Evolutionary conservation across 2,329 filamentous ascomycete genomes (phyloP).

Genomic region (Dactylellina haptotyla): DNA sequence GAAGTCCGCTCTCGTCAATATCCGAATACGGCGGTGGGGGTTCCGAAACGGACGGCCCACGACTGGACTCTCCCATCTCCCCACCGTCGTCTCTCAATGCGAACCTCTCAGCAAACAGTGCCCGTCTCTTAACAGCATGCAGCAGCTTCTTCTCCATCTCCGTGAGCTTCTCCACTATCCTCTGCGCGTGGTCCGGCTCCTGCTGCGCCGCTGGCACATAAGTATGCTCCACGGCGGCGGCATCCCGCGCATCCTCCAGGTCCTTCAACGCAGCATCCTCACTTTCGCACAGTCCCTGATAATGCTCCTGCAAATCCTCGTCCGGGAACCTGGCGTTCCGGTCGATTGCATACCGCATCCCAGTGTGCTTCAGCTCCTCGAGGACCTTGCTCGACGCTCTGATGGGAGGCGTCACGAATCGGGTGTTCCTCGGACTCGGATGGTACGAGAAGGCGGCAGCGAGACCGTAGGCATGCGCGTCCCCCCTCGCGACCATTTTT

Average conservation of each 20-base stretch:
- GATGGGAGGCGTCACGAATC: slow-evolving; percentile 47
- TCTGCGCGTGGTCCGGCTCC: slow-evolving; percentile 35
- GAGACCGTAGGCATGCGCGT: slow-evolving; percentile 27
- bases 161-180: slow-evolving; percentile 49
- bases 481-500: slow-evolving; percentile 24
- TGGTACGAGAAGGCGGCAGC: slow-evolving; percentile 51
- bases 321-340: slow-evolving; percentile 37
- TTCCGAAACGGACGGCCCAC: slow-evolving; percentile 43
- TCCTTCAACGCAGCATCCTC: slow-evolving; percentile 44
- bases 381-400: slow-evolving; percentile 50
- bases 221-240: slow-evolving; percentile 41
- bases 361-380: slow-evolving; percentile 39
- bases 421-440: slow-evolving; percentile 45
- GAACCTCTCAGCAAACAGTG: slow-evolving; percentile 42
- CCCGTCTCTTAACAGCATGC: slow-evolving; percentile 44
- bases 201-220: slow-evolving; percentile 16
- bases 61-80: slow-evolving; percentile 48
- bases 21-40: slow-evolving; percentile 51
- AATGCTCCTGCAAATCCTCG: slow-evolving; percentile 52
- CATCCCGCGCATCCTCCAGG: slow-evolving; percentile 40
- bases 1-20: slow-evolving; percentile 37
- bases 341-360: slow-evolving; percentile 32
- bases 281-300: slow-evolving; percentile 33
- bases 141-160: slow-evolving; percentile 48
- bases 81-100: slow-evolving; percentile 25